Percentiles rank a stretch among this genome's conserved stretches.
These are phyloP conservation scores for Heterobasidion parviporum DNA, from an alignment of 1,284 basidiomycete genomes.

Conservation along the genomic window DNA sequence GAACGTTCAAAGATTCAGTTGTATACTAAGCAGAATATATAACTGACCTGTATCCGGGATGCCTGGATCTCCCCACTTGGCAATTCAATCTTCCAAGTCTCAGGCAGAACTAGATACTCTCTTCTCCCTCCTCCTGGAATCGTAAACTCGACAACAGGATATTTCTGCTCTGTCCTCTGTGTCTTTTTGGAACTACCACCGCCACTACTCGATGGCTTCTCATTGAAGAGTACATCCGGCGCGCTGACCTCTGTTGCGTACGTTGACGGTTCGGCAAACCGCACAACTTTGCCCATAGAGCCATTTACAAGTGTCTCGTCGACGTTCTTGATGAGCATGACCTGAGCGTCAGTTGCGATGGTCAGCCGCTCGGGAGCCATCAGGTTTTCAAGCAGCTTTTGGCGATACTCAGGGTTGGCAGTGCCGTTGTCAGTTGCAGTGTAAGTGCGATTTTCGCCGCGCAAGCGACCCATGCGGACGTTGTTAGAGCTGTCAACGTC, in stretches of 20 bases:
- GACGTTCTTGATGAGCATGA: constrained; percentile 68
- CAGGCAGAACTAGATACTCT: constrained; percentile 45
- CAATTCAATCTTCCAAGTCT: constrained; percentile 80
- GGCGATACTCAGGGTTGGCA: constrained; percentile 27
- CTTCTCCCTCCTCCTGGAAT: constrained; percentile 28
- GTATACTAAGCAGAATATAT: constrained; percentile 3
- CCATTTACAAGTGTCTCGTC: constrained; percentile 30
- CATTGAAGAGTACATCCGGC: constrained; percentile 17
- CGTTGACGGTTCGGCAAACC: constrained; percentile 24
- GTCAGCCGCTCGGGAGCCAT: constrained; percentile 27
- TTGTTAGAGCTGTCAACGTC: constrained; percentile 80
- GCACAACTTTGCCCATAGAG: constrained; percentile 26
- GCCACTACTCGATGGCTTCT: constrained; percentile 14
- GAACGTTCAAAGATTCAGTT: neutral
- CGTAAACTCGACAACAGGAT: constrained; percentile 28
- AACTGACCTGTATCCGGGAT: constrained; percentile 57
- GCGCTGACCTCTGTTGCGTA: constrained; percentile 18
- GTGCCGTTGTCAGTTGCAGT: constrained; percentile 34
- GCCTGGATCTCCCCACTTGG: constrained; percentile 79
- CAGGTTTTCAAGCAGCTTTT: constrained; percentile 28
- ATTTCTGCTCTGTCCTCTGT: constrained; percentile 9
- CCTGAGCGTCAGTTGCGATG: constrained; percentile 48
- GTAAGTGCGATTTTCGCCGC: constrained; percentile 27
- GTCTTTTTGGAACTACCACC: constrained; percentile 9
- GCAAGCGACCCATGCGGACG: constrained; percentile 40